Percentiles rank a stretch among this genome's conserved stretches.
Conservation (phyloP, 192 early-diverging fungal species). For the Haplosporangium gracile region DNA sequence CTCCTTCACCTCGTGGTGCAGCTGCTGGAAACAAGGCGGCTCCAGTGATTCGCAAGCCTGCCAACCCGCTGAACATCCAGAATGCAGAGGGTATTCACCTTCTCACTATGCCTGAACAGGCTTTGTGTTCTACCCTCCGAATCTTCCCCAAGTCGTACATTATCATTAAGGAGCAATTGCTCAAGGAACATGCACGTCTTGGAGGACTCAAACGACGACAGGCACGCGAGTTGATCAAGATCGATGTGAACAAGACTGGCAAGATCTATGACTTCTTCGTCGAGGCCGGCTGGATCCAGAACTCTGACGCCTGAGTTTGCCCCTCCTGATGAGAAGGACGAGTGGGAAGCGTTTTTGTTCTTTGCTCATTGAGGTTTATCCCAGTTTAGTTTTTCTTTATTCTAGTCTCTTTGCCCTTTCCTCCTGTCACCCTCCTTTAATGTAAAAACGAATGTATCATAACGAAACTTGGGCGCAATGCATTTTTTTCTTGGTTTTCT, state of each 20-base stretch:
- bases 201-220: conserved; percentile 82
- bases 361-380: background rate
- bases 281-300: conserved; percentile 91
- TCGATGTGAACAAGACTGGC: conserved; percentile 92
- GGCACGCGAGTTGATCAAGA: conserved; percentile 89
- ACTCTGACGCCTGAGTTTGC: conserved; percentile 34
- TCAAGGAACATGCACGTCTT: conserved; percentile 84
- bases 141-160: conserved; percentile 92
- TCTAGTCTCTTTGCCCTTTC: background rate
- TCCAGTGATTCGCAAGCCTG: conserved; percentile 50
- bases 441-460: conserved; percentile 6
- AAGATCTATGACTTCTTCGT: conserved; percentile 95
- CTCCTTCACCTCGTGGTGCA: conserved; percentile 39
- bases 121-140: conserved; percentile 85
- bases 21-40: conserved; percentile 25
- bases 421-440: background rate
- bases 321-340: too few species aligned
- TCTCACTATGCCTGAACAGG: conserved; percentile 81
- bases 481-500: background rate
- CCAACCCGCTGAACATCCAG: conserved; percentile 82
- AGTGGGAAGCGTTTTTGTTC: background rate
- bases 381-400: background rate
- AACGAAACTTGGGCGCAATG: background rate
- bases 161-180: conserved; percentile 91
- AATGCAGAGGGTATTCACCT: conserved; percentile 90